Conservation (phyloP, 495 filamentous ascomycete genomes). For the Bathelium albidoporum region DNA sequence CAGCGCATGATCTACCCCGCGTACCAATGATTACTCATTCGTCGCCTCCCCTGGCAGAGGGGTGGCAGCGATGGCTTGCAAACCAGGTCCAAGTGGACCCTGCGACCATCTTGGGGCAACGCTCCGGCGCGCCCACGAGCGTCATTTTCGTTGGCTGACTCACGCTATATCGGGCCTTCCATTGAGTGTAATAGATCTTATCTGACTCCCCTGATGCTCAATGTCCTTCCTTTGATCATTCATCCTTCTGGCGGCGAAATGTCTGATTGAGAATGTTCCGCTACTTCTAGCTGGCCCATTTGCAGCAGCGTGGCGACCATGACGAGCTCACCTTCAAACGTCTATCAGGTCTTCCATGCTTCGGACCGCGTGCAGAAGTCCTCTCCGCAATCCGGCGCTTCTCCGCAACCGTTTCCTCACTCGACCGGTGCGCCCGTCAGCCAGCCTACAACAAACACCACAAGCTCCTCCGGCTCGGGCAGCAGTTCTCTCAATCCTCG, state of each 20-base stretch:
- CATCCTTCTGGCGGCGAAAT: no score
- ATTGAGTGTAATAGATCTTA: background rate
- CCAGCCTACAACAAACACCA: background rate
- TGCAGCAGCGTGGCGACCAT: background rate
- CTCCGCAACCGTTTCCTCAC: background rate
- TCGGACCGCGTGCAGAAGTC: background rate
- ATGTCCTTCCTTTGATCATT: no score
- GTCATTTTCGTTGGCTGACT: background rate
- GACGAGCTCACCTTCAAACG: background rate
- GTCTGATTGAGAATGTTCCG: background rate
- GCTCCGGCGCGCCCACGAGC: background rate
- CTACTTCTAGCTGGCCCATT: background rate
- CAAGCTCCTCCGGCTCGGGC: background rate
- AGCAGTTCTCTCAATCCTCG: conserved; percentile 44
- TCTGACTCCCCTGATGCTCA: background rate
- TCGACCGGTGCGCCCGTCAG: background rate
- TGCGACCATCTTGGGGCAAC: no score
- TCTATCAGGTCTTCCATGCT: background rate
- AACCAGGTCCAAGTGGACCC: no score
- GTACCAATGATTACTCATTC: background rate
- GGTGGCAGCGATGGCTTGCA: no score
- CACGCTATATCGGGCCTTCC: background rate
- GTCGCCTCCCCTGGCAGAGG: background rate
- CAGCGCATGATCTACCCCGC: background rate
- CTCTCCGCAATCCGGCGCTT: background rate